Base-by-base conservation (phyloP, 2,329 filamentous ascomycete genomes). In the Aspergillus carbonarius region DNA sequence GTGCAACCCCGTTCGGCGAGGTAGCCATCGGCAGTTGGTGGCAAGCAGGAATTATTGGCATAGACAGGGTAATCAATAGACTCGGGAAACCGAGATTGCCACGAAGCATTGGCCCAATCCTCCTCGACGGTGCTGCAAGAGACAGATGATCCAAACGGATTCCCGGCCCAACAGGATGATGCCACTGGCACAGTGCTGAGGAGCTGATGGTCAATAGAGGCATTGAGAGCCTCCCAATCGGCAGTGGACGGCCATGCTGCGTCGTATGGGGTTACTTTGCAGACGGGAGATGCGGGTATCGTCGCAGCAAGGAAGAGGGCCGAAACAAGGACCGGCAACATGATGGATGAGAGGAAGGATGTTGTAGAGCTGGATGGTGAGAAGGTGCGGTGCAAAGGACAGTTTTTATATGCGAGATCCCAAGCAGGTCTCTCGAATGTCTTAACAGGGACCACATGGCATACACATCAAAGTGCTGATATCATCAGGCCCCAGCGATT, bases 21-120 rank as follows among this genome's bases (percentile, higher is more conserved):
- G 27, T 71, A 75, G 0, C 69, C 73, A 5, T 57, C 34, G 0
- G 53, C 60, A 6, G 55, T 60, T 1, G 66, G 66, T 0, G 74
- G 72, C 1, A 76, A 7, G 20, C 74, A 75, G 0, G 73, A 71
- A 18, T 74, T 70, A 54, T 75, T 74, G 0, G 69, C 65, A 44
- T 64, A 74, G 7, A 74, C 60, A 0, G 65, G 64, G 37, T 66
- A 72, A 17, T 67, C 68, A 44, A 73, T 69, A 2, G 67, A 69
- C 32, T 76, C 74, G 0, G 74, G 73, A 35, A 63, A 65, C 4
- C 51, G n/a, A 0, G 70, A 61, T 37, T 75, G 73, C 58, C 70
- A 75, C 4, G 60, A 52, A 0, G 66, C 65, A 12, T 67, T 70
- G 0, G 58, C 58, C 74, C 73, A 76, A 34, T 72, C 63, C 0